A percentile compares a stretch with the other conserved stretches of the same genome.
Conservation (phyloP, 2,329 filamentous ascomycete species). For the Lachnellula subtilissima region DNA sequence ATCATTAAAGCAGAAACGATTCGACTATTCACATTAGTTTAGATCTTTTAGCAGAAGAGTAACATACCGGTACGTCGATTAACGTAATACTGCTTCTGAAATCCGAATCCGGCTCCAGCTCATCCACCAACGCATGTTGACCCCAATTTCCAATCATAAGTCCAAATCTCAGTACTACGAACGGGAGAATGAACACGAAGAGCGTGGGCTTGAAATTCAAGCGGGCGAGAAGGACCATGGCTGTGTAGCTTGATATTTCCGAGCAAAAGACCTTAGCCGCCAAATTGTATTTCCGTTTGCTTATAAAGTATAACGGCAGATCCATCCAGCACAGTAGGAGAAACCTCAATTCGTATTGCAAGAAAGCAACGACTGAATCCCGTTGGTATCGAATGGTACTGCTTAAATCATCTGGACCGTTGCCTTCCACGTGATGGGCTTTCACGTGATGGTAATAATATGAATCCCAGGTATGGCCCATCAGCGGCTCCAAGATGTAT, state of each 20-base stretch:
- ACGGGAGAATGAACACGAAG: slow-evolving; percentile 63
- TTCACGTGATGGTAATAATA: slow-evolving; percentile 86
- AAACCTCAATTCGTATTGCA: slow-evolving; percentile 70
- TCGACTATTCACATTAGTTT: slow-evolving; percentile 49
- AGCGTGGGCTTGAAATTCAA: slow-evolving; percentile 46
- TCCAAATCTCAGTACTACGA: slow-evolving; percentile 61
- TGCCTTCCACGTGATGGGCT: slow-evolving; percentile 78
- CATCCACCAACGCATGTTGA: slow-evolving; percentile 76
- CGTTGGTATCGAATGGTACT: slow-evolving; percentile 74
- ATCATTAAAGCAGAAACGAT: slow-evolving; percentile 78
- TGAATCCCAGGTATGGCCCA: slow-evolving; percentile 81
- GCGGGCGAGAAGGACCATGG: slow-evolving; percentile 49
- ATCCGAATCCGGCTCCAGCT: slow-evolving; percentile 69
- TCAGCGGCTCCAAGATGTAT: slow-evolving; percentile 68
- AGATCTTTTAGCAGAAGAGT: slow-evolving; percentile 10
- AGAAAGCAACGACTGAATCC: slow-evolving; percentile 60
- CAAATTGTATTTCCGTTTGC: slow-evolving; percentile 51
- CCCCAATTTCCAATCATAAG: slow-evolving; percentile 84
- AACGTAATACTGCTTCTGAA: slow-evolving; percentile 75
- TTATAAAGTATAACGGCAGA: slow-evolving; percentile 66
- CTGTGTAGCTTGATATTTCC: slow-evolving; percentile 55
- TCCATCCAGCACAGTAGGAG: slow-evolving; percentile 71
- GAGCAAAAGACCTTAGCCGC: slow-evolving; percentile 55
- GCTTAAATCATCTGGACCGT: slow-evolving; percentile 70
- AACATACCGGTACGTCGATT: slow-evolving; percentile 70